phyloP scores from a whole-genome alignment of 495 filamentous ascomycete genomes.

The Tuber microsphaerosporum region DNA sequence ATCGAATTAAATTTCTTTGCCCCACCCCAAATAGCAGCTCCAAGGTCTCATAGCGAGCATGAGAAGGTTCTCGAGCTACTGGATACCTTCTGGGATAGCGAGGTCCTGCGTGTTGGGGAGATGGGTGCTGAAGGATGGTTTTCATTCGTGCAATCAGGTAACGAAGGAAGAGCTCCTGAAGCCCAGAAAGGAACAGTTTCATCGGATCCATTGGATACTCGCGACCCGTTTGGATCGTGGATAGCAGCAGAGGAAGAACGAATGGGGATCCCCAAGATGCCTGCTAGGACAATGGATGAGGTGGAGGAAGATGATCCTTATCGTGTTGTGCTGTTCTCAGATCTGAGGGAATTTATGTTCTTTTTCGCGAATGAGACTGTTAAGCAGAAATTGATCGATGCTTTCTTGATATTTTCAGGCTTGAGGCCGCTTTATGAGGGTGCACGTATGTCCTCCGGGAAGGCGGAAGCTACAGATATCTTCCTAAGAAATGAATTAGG shows the following conservation, averaged over 20 bases:
- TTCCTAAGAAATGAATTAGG: conserved; percentile 38
- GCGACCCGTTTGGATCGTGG: conserved; percentile 53
- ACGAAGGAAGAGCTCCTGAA: conserved; percentile 43
- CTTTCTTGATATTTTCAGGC: conserved; percentile 62
- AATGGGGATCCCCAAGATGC: conserved; percentile 49
- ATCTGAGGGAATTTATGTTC: conserved; percentile 60
- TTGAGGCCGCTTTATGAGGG: conserved; percentile 51
- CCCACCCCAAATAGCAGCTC: conserved; percentile 42
- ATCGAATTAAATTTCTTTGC: conserved; percentile 66
- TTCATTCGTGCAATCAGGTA: conserved; percentile 45
- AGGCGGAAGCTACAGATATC: conserved; percentile 37
- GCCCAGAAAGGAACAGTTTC: conserved; percentile 19
- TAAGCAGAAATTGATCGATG: conserved; percentile 52
- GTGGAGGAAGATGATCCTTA: conserved; percentile 69
- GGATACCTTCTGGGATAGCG: conserved; percentile 76
- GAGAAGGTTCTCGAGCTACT: conserved; percentile 40
- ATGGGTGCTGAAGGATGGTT: conserved; percentile 62
- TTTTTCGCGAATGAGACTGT: conserved; percentile 46
- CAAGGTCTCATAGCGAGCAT: conserved; percentile 14
- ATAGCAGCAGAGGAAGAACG: conserved; percentile 52
- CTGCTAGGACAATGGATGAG: conserved; percentile 60
- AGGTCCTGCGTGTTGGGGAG: conserved; percentile 75
- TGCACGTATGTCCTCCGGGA: conserved; percentile 19
- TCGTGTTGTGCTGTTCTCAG: conserved; percentile 67
- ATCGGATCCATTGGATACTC: conserved; percentile 19